phyloP scores from a whole-genome alignment of 2,329 filamentous ascomycete genomes.

The Myriosclerotinia scirpicola region DNA sequence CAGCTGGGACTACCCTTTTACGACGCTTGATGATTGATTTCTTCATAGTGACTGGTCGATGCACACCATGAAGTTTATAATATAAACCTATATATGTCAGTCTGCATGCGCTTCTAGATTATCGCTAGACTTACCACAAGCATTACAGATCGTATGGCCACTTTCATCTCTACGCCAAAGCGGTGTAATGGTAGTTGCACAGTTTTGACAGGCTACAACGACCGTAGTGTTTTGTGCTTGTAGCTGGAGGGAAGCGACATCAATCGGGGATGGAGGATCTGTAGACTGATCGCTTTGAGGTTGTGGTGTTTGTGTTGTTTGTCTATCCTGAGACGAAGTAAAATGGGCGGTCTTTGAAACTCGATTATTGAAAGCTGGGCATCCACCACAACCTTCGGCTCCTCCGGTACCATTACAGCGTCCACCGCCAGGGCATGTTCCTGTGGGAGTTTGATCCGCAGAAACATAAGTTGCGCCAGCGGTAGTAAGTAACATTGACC shows the following conservation, averaged over 20 bases:
- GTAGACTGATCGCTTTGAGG: constrained; percentile 34
- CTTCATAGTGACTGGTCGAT: constrained; percentile 97
- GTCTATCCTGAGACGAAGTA: constrained; percentile 47
- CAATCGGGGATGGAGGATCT: constrained; percentile 47
- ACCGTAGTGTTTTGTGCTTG: constrained; percentile 53
- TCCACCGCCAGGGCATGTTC: constrained; percentile 94
- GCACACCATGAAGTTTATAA: constrained; percentile 88
- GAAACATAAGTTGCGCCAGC: constrained; percentile 69
- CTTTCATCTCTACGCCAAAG: constrained; percentile 92
- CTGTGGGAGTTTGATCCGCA: constrained; percentile 70
- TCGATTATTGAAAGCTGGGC: constrained; percentile 95
- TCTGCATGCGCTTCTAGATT: constrained; percentile 12
- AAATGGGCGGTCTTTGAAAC: constrained; percentile 83
- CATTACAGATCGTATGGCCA: constrained; percentile 97
- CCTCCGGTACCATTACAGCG: constrained; percentile 96
- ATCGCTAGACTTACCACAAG: constrained; percentile 72
- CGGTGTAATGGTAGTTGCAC: constrained; percentile 92
- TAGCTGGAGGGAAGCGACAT: constrained; percentile 50
- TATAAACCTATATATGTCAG: constrained; percentile 68
- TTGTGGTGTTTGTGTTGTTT: constrained; percentile 32
- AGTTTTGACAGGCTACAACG: constrained; percentile 94
- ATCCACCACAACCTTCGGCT: constrained; percentile 91
- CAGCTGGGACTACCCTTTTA: constrained; percentile 87
- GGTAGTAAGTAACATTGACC: constrained; percentile 41
- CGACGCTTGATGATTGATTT: constrained; percentile 95